Evolutionary conservation across 2,329 filamentous ascomycete genomes (phyloP), one percentile per base, ranked within the genome.

Genomic region (Helicocarpus griseus): DNA sequence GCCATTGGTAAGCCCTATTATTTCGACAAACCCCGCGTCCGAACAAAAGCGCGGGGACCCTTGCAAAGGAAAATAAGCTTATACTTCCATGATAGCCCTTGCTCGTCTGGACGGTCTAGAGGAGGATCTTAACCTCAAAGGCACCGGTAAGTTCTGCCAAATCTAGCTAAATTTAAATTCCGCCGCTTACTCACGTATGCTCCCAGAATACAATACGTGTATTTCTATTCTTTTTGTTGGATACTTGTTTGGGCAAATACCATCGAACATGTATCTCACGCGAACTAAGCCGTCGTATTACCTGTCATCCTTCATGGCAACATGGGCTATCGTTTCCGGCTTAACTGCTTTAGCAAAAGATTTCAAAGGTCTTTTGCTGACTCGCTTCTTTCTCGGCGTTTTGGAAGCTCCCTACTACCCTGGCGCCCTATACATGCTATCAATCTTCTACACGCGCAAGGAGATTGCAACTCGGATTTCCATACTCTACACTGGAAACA

Each of bases 401-500:
- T 52, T 58, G 28, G 60, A 67, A 49, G 60, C 61, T 4, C 66
- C 65, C 1, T 83, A 82, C 64, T 68, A 83, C 19, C 82, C 82
- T 0, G 81, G 81, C 35, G 78, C 79, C 0, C 71, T 84, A 14
- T 70, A 82, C 36, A 79, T 83, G 49, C 72, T 85, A 13, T 81
- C 79, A 0, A 81, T 82, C 59, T 85, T 80, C 78, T 85, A 85
- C 63, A 84, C 81, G 0, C 73, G 80, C 43, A 73, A 75, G 38
- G 78, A 80, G 63, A 60, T 82, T 53, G 76, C 77, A 3, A 70
- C 69, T 33, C 68, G 79, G 33, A 79, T 81, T 57, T 77, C 78
- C 51, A 73, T 82, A 28, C 64, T 82, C 21, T 82, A 81, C 64
- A 77, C 77, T 54, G 77, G 78, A 1, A 80, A 80, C 59, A 73